These are phyloP conservation scores for Alopecurus myosuroides DNA, from an alignment of 176 grass and related monocot genomes.

Conservation along the genomic window DNA sequence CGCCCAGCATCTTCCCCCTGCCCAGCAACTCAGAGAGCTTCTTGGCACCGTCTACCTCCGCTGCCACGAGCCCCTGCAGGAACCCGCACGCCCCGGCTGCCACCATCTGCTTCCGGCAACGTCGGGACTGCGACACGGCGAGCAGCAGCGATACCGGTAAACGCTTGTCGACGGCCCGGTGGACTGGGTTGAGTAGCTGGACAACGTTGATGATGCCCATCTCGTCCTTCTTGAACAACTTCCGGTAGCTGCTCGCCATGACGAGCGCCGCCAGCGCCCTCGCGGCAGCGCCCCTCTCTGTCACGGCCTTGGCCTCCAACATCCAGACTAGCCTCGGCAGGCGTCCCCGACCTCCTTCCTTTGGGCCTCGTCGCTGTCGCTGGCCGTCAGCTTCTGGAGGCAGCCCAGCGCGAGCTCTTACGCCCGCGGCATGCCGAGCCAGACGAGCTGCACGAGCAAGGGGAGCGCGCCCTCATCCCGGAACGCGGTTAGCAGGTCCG, in stretches of 20 bases:
- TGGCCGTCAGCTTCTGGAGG: conserved; percentile 56
- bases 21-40: too few relatives aligned
- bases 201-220: conserved; percentile 58
- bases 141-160: background rate
- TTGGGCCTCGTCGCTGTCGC: conserved; percentile 10
- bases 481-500: too few relatives aligned
- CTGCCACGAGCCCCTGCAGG: too few relatives aligned
- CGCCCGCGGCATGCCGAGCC: background rate
- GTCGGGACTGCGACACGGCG: too few relatives aligned
- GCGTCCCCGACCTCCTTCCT: conserved; percentile 41
- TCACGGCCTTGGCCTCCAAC: conserved; percentile 49
- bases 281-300: conserved; percentile 49
- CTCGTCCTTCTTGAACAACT: conserved; percentile 66
- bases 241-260: conserved; percentile 30
- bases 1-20: too few relatives aligned
- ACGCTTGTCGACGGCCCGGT: background rate
- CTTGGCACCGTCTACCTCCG: too few relatives aligned
- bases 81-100: too few relatives aligned
- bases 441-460: too few relatives aligned
- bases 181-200: background rate
- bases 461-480: too few relatives aligned
- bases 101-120: too few relatives aligned
- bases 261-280: conserved; percentile 57
- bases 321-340: conserved; percentile 52
- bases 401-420: conserved; percentile 10